Base-by-base conservation (phyloP, 495 filamentous ascomycete genomes). In the Trichoderma virens region DNA sequence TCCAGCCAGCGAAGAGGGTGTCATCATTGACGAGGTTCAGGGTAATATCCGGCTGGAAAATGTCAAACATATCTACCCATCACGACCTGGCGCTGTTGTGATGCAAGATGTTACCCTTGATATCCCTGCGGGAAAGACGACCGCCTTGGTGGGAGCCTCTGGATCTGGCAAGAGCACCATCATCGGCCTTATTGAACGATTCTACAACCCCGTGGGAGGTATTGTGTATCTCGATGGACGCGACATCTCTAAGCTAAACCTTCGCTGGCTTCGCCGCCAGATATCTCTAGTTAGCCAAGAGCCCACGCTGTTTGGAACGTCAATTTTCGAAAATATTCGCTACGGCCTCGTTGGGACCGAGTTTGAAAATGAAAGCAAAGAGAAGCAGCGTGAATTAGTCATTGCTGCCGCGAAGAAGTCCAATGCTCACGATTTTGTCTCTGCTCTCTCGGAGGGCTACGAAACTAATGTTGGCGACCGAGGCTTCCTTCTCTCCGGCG, bases 371-470 rank as follows among this genome's bases (percentile, higher is more conserved):
- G 81, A 83, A 31, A 72, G 78, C 3, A 77, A 82, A 45, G 88
- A 88, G 13, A 79, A 83, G 64, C 80, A 88, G 63, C 79, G 72
- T 51, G 83, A 90, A 41, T 77, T 90, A 16, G 83, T 95, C 34
- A 80, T 86, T 64, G 83, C 89, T 38, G 92, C 92, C n/a, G 89
- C 92, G 3, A 88, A 86, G 69, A 93, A 89, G 84, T 86, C 92
- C n/a, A 96, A 96, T 71, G 91, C 91, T 16, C 90, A 95, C 67
- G 90, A 93, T 56, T 96, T 96, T 71, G 86, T 97, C 68, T 83
- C 74, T 18, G 76, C 75, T 18, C 76, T 96, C 5, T 90, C 92
- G 0, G 88, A 96, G 71, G 85, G 87, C 6, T 96, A 95, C 69
- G 85, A 96, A 66, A 96, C 91, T 0, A 89, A 91, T 67, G 92